These are phyloP conservation scores for Penicillium argentinense DNA, from an alignment of 495 filamentous ascomycete species.

Conservation along the genomic window DNA sequence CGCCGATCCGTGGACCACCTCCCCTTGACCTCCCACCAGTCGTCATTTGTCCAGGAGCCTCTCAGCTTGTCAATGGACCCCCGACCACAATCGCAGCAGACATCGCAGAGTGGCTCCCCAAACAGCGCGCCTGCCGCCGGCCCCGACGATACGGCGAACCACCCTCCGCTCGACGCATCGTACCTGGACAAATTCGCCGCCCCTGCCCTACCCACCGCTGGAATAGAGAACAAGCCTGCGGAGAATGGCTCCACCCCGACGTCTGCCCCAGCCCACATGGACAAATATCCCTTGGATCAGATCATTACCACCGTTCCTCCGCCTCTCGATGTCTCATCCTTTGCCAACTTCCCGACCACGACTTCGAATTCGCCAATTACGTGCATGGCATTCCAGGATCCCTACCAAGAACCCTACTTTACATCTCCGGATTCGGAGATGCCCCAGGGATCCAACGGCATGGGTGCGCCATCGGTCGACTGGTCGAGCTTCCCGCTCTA, in stretches of 20 bases:
- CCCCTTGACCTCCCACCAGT: slow-evolving; percentile 45
- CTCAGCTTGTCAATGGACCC: slow-evolving; percentile 24
- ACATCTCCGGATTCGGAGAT: slow-evolving; percentile 60
- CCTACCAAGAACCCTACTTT: slow-evolving; percentile 42
- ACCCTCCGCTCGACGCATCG: slow-evolving; percentile 59
- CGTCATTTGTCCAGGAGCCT: slow-evolving; percentile 39
- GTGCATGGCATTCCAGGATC: slow-evolving; percentile 46
- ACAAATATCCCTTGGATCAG: slow-evolving; percentile 36
- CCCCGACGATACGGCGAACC: slow-evolving; percentile 59
- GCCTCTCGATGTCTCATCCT: slow-evolving; percentile 40
- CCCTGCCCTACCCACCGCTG: slow-evolving; percentile 36
- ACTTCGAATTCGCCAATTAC: slow-evolving; percentile 38
- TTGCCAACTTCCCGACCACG: slow-evolving; percentile 35
- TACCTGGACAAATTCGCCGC: slow-evolving; percentile 56
- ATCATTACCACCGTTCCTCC: slow-evolving; percentile 39
- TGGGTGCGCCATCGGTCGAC: slow-evolving; percentile 64
- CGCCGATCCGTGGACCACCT: slow-evolving; percentile 72
- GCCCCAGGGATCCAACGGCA: slow-evolving; percentile 64
- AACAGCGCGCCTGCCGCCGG: slow-evolving; percentile 53
- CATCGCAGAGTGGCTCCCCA: slow-evolving; percentile 71
- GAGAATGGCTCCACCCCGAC: slow-evolving; percentile 21
- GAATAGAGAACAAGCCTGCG: slow-evolving; percentile 35
- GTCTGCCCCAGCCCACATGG: slow-evolving; percentile 30
- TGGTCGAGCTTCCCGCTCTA: slow-evolving; percentile 73
- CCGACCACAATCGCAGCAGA: slow-evolving; percentile 20